Evolutionary conservation across 345 rosid species (phyloP), one percentile per base, ranked within the genome.

Genomic region (Hypericum perforatum): DNA sequence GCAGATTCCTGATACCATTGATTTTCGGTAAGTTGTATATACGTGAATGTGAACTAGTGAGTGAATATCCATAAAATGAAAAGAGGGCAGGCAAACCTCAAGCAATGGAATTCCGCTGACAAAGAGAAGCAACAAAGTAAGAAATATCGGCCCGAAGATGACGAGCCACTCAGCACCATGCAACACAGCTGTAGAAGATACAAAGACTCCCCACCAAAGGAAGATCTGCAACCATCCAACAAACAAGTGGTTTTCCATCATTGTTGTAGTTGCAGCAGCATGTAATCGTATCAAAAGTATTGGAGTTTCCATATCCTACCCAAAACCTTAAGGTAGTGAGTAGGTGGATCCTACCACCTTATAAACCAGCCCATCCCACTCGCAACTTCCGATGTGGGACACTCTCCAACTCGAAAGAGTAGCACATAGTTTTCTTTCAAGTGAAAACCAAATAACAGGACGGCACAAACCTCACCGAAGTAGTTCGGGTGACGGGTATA

Each of bases 201-300:
- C 77, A 56, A 79, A 87, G 61, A 91, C 59, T 36, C 92, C 98
- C 96, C 98, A 91, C 90, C 92, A 85, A 2, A 87, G 82, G n/a
- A 87, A 55, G 57, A 87, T 79, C 96, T 91, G 78, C 32, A 22
- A 22, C 32, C 32, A 22, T 22, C 32, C 32, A 22, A 22, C 2
- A 22, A 22, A 22, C 32, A 22, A 22, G 32, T 22, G 32, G 32
- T 22, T 22, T 22, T 22, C 32, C 32, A 22, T 4, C 32, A 22
- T 22, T 22, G 32, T 22, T 22, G 32, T 22, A 22, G 32, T 22
- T 22, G 32, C 32, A 22, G 32, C 32, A 22, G 32, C 32, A 22
- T 22, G 32, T 22, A 22, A 1, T 22, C 32, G 4, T 4, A 22
- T 22, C 32, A 22, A 1, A n/a, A 22, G 32, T 22, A 22, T n/a